Conservation (phyloP, 495 filamentous ascomycete species). For the Penicillium paradoxum region DNA sequence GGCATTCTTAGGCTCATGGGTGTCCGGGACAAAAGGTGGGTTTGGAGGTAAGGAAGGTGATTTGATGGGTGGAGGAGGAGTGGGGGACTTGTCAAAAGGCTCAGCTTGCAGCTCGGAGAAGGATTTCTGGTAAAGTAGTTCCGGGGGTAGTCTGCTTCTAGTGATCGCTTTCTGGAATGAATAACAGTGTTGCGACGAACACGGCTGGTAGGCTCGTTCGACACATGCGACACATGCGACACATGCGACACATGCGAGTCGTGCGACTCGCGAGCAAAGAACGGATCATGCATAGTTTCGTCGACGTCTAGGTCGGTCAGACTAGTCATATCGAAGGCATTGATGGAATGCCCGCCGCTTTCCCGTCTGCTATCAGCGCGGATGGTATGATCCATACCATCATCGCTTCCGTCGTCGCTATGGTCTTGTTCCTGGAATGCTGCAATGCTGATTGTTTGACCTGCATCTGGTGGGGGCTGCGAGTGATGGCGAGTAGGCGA, state of each 20-base stretch:
- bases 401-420: slow-evolving; percentile 20
- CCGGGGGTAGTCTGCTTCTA: slow-evolving; percentile 42
- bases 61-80: slow-evolving; percentile 16
- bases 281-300: slow-evolving; percentile 33
- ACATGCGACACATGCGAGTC: background rate
- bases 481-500: slow-evolving; percentile 38
- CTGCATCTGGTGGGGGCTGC: slow-evolving; percentile 29
- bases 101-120: slow-evolving; percentile 42
- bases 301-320: slow-evolving; percentile 31
- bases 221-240: background rate
- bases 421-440: slow-evolving; percentile 20
- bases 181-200: slow-evolving; percentile 21
- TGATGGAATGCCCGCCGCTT: slow-evolving; percentile 27
- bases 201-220: background rate
- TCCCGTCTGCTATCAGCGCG: slow-evolving; percentile 19
- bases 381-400: slow-evolving; percentile 24
- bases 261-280: slow-evolving; percentile 17
- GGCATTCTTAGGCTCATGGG: slow-evolving; percentile 23
- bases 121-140: slow-evolving; percentile 39
- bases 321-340: slow-evolving; percentile 34
- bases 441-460: slow-evolving; percentile 17
- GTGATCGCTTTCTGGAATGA: slow-evolving; percentile 28
- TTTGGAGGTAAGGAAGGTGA: slow-evolving; percentile 21
- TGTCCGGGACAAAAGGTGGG: slow-evolving; percentile 5
- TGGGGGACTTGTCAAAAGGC: slow-evolving; percentile 39